Base-by-base conservation (phyloP, 2,329 filamentous ascomycete genomes). In the Penicillium paneum region DNA sequence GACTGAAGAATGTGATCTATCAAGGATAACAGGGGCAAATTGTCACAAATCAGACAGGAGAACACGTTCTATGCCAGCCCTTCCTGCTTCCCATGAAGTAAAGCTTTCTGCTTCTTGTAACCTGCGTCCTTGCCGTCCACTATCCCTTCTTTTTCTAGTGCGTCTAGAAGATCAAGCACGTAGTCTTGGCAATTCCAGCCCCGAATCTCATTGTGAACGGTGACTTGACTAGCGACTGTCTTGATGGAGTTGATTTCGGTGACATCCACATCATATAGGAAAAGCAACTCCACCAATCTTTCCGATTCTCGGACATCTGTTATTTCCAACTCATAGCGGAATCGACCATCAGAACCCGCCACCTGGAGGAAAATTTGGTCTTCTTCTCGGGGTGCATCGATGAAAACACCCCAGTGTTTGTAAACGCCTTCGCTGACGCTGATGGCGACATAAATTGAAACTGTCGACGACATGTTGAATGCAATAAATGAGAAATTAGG, bases 181-280 rank as follows among this genome's bases (percentile, higher is more conserved):
- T 65, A 68, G 43, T 67, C 61, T 46, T 68, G 63, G 50, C 61
- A 68, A 36, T 67, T 66, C 50, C 48, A 67, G n/a, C 60, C 62
- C 17, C 57, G 48, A 34, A 39, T 40, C 12, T 65, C 58, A 51
- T 67, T 64, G 42, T 52, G 59, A 15, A 69, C 55, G 3, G 52
- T 21, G 10, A 51, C 35, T n/a, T 61, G 58, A 12, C 52, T 38
- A 21, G 62, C 63, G 26, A 52, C 45, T 12, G 51, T 42, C 39
- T 59, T 51, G 44, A 67, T 58, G 10, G 48, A 39, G 13, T n/a
- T 8, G 17, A 57, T 52, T 21, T 52, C 49, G 19, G 55, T 19
- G 35, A 26, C 17, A 10, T 44, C n/a, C 15, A 57, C 48, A 29
- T 59, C 29, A 39, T 45, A 57, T 1, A 61, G n/a, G 8, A 26